Percentiles rank a stretch among this genome's conserved stretches.
Conservation (phyloP, 176 grass and related monocot genomes). For the Carex pumila region DNA sequence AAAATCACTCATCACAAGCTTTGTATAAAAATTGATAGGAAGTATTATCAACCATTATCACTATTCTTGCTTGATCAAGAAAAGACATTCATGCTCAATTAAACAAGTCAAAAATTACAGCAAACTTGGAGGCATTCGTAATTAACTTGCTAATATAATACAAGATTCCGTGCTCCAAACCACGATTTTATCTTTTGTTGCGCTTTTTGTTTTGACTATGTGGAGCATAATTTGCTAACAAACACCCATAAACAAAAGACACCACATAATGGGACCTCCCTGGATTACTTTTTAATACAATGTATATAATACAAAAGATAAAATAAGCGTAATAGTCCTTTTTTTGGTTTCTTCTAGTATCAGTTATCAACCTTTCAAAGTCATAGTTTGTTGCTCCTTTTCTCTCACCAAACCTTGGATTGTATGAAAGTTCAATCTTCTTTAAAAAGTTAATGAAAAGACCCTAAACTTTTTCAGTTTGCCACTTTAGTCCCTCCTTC, state of each 20-base stretch:
- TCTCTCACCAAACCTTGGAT: not conserved
- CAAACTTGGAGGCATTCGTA: conserved; percentile 14
- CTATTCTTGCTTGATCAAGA: no score
- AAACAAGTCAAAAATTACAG: not conserved
- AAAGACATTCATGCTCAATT: no score
- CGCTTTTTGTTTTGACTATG: not conserved
- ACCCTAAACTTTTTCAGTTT: conserved; percentile 9
- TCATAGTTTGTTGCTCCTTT: not conserved
- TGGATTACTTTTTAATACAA: not conserved
- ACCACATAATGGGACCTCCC: conserved; percentile 14
- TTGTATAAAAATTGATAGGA: no score
- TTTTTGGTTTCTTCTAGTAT: not conserved
- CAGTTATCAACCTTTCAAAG: not conserved
- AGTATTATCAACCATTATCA: no score
- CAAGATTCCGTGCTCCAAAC: conserved; percentile 10
- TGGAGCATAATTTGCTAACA: conserved; percentile 21
- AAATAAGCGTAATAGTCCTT: not conserved
- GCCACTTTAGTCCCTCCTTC: conserved; percentile 16
- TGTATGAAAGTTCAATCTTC: not conserved
- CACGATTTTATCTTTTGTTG: not conserved
- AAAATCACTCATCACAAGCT: no score
- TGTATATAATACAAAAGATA: not conserved
- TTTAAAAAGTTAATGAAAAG: not conserved
- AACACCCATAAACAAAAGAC: not conserved
- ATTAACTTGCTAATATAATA: conserved; percentile 9